Evolutionary conservation across 805 yeast genomes (phyloP).

Genomic region (Wickerhamiella azymoides): DNA sequence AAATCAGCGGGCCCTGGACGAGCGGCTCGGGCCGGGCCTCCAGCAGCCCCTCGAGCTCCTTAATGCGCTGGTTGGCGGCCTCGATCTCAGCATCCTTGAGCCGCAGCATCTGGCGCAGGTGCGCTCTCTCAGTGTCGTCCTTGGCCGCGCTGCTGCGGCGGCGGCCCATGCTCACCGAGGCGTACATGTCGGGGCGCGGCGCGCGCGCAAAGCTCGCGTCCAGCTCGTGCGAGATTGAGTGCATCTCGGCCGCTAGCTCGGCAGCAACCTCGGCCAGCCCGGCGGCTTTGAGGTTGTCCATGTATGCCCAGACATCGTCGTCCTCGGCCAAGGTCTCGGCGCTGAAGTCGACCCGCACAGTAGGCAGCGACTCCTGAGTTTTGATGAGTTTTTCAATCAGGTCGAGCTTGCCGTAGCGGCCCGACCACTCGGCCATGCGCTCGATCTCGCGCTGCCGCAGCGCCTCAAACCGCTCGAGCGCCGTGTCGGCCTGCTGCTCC

Average conservation of each 20-base stretch:
- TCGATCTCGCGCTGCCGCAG: conserved; percentile 41
- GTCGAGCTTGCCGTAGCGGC: conserved; percentile 31
- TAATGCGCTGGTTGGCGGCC: no score
- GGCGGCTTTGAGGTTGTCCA: conserved; percentile 15
- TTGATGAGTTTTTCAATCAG: conserved; percentile 12
- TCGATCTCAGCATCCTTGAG: no score
- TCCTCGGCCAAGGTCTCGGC: conserved; percentile 8
- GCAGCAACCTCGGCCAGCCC: conserved; percentile 18
- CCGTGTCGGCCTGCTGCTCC: conserved; percentile 29
- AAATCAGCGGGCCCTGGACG: no score
- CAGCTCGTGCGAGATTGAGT: conserved; percentile 20
- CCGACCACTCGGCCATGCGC: conserved; percentile 38
- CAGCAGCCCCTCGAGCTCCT: no score
- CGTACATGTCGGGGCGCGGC: not conserved
- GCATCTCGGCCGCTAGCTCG: conserved; percentile 22
- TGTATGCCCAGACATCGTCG: conserved; percentile 13
- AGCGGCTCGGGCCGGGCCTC: no score
- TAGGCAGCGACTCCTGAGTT: conserved; percentile 11
- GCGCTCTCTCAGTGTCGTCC: no score
- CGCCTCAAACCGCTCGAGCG: conserved; percentile 42
- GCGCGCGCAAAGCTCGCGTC: conserved; percentile 10
- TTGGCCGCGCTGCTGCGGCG: no score
- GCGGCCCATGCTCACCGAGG: conserved; percentile 1
- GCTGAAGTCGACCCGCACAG: conserved; percentile 15
- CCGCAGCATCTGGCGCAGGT: no score